Evolutionary conservation across 495 filamentous ascomycete genomes (phyloP), one percentile per base, ranked within the genome.

Genomic region (Lentithecium fluviatile): DNA sequence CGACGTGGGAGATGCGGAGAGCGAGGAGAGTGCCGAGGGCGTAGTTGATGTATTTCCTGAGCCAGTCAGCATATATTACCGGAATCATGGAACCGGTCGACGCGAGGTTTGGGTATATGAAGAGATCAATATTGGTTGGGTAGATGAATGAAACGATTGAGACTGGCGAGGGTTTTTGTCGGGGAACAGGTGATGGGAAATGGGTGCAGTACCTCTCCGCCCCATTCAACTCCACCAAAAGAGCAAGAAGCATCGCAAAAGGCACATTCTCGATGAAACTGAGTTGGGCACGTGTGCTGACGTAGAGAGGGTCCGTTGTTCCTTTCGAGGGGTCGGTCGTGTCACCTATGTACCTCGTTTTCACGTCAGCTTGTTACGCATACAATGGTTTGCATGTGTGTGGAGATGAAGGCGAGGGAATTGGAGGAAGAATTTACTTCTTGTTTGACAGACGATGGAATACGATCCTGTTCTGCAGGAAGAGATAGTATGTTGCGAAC

Each of bases 221-320:
- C 13, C 76, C 75, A 49, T 79, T 79, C 32, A 80, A 62, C 54
- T 78, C 77, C 23, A 70, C 76, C 23, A 78, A 60, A 17, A 73
- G 58, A 25, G 65, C 46, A 20, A 73, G 20, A 13, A 66, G 61
- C 45, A 75, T 62, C 15, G 70, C 69, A n/a, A 75, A 25, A 0
- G 76, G 77, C 11, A 78, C 75, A 59, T 77, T 75, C 61, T 80
- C 77, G 56, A 71, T 42, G 59, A 79, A 80, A 34, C 79, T 80
- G 19, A 61, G 48, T 20, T 78, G 75, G 49, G 58, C 51, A 20
- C 77, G 73, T 21, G 56, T 65, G 15, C 74, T 70, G 40, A 73
- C 48, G 54, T 61, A 58, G 13, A 75, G 55, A 8, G 67, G 60
- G 43, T 74, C 73, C 0, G 43, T 32, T 10, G 25, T 38, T 7